Conservation (phyloP, 768 basidiomycete genomes). For the Calocybe indica region DNA sequence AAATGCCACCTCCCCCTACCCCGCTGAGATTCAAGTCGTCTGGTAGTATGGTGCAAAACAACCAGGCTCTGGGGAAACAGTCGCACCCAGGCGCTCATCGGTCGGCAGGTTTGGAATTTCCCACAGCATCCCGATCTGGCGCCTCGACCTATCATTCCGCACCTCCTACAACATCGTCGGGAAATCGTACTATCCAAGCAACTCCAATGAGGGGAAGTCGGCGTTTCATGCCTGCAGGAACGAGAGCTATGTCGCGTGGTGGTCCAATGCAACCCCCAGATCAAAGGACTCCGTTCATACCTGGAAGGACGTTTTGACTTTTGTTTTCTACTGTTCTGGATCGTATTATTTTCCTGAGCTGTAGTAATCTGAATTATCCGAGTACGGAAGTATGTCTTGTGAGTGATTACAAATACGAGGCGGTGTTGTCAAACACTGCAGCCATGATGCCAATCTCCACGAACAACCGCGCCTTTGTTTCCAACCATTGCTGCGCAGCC, state of each 20-base stretch:
- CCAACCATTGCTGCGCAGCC: too few species aligned
- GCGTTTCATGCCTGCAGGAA: slow-evolving; percentile 13
- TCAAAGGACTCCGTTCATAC: slow-evolving; percentile 53
- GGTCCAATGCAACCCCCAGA: slow-evolving; percentile 13
- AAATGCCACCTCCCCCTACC: slow-evolving; percentile 15
- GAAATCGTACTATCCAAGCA: slow-evolving; percentile 7
- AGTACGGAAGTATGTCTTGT: too few species aligned
- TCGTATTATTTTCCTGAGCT: too few species aligned
- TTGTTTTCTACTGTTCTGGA: too few species aligned
- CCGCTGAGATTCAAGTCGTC: slow-evolving; percentile 21
- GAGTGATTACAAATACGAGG: too few species aligned
- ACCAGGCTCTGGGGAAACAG: slow-evolving; percentile 3
- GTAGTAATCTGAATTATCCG: too few species aligned
- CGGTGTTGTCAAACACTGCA: too few species aligned
- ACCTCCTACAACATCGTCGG: slow-evolving; percentile 16
- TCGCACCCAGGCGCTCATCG: slow-evolving; percentile 3
- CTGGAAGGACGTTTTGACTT: slow-evolving; percentile 6
- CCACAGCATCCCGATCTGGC: slow-evolving; percentile 6
- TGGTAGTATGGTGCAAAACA: slow-evolving; percentile 1
- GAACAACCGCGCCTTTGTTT: too few species aligned
- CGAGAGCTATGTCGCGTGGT: slow-evolving; percentile 21
- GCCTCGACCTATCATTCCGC: slow-evolving; percentile 19
- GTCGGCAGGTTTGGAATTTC: slow-evolving; percentile 6
- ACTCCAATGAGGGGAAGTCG: slow-evolving; percentile 2
- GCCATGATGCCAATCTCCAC: too few species aligned